Conservation (phyloP, 2,329 filamentous ascomycete species). For the Fusarium sp. region DNA sequence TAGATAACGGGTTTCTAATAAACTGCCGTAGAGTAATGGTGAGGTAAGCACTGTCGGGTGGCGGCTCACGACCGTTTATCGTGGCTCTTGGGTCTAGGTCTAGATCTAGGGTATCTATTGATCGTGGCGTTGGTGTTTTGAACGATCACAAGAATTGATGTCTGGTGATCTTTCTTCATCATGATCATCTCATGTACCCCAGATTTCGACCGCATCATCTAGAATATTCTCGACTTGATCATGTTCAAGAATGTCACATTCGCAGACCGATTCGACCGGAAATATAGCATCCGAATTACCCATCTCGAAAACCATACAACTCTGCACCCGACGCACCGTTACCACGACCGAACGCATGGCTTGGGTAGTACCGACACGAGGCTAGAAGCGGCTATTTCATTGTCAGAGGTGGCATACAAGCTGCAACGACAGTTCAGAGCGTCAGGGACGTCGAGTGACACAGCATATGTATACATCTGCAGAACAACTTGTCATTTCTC, state of each 20-base stretch:
- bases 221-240: not conserved
- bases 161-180: not conserved
- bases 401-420: not conserved
- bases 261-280: not conserved
- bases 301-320: not conserved
- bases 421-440: constrained; percentile 1
- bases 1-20: not conserved
- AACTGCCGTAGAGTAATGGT: not conserved
- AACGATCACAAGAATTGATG: too few relatives aligned
- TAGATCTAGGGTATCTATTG: not conserved
- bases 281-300: not conserved
- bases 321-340: not conserved
- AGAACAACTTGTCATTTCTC: constrained; percentile 3
- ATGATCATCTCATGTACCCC: constrained; percentile 10
- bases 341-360: constrained; percentile 1
- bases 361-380: constrained; percentile 14
- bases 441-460: constrained; percentile 20
- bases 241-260: not conserved
- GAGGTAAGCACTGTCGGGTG: not conserved
- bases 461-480: constrained; percentile 25
- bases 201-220: not conserved
- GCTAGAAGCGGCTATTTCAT: constrained; percentile 4
- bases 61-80: not conserved
- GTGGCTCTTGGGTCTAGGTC: not conserved
- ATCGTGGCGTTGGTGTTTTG: not conserved